Evolutionary conservation across 2,329 filamentous ascomycete species (phyloP).

Genomic region (Colletotrichum simmondsii): DNA sequence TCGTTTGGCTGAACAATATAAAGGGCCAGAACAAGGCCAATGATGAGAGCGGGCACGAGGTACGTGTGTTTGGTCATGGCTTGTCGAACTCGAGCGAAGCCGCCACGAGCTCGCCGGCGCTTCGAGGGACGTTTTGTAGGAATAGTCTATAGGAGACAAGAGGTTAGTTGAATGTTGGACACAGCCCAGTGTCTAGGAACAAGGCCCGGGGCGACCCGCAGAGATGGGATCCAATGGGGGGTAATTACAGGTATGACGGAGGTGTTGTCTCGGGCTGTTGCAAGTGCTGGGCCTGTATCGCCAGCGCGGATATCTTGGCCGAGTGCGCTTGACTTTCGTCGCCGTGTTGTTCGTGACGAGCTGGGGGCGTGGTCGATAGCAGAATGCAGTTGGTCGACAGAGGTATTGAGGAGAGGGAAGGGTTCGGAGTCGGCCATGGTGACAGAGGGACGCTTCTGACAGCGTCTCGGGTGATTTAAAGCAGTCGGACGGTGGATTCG

Average conservation of each 20-base stretch:
- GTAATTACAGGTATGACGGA: constrained; percentile 14
- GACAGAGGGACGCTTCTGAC: neutral
- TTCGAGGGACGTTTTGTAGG: constrained; percentile 59
- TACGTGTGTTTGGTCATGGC: constrained; percentile 71
- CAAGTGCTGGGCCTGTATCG: constrained; percentile 66
- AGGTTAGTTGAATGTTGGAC: constrained; percentile 1
- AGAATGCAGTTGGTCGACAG: constrained; percentile 60
- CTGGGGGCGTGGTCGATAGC: constrained; percentile 44
- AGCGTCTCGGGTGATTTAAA: constrained; percentile 29
- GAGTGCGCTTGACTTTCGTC: constrained; percentile 67
- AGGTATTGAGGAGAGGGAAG: constrained; percentile 64
- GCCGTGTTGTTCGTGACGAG: constrained; percentile 51
- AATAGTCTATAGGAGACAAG: constrained; percentile 1
- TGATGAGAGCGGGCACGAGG: constrained; percentile 74
- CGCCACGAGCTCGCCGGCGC: constrained; percentile 65
- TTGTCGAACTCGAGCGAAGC: constrained; percentile 60
- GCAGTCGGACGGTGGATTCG: neutral
- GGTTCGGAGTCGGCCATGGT: constrained; percentile 53
- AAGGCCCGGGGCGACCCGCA: neutral
- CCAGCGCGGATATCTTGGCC: constrained; percentile 64
- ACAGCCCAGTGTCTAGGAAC: neutral
- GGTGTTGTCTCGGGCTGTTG: constrained; percentile 46
- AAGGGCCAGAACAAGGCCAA: constrained; percentile 70
- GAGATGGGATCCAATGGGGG: neutral
- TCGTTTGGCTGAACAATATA: constrained; percentile 82